phyloP scores from a whole-genome alignment of 2,329 filamentous ascomycete genomes.

The Microcyclospora tardicrescens region DNA sequence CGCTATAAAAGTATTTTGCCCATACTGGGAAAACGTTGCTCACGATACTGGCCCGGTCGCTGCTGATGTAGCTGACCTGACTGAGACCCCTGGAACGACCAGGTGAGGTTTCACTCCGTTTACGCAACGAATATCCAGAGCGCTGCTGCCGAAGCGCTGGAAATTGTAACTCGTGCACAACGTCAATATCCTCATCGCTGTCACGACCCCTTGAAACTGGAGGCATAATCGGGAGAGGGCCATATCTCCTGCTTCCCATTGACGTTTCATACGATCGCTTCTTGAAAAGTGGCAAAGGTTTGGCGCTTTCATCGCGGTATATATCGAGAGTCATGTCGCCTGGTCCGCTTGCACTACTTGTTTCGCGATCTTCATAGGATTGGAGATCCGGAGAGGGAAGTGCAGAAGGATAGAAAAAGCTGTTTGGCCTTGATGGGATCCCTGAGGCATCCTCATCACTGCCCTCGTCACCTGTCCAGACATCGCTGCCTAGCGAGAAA shows the following conservation, averaged over 20 bases:
- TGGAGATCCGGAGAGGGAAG: too few species aligned
- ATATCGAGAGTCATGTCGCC: slow-evolving; percentile 20
- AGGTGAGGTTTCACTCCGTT: slow-evolving; percentile 20
- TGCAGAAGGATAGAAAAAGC: too few species aligned
- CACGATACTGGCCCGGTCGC: slow-evolving; percentile 15
- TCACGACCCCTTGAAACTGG: slow-evolving; percentile 17
- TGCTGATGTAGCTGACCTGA: slow-evolving; percentile 17
- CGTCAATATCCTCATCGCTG: slow-evolving; percentile 22
- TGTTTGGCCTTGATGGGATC: too few species aligned
- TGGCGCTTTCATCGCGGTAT: slow-evolving; percentile 20
- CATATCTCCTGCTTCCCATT: slow-evolving; percentile 13
- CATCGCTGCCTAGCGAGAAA: slow-evolving; percentile 21
- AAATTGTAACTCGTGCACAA: slow-evolving; percentile 20
- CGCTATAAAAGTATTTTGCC: slow-evolving; percentile 25
- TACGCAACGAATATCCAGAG: slow-evolving; percentile 21
- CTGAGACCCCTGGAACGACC: slow-evolving; percentile 17
- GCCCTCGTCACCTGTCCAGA: slow-evolving; percentile 19
- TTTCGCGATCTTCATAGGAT: neutral
- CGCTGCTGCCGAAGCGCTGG: slow-evolving; percentile 20
- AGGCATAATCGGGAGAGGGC: slow-evolving; percentile 17
- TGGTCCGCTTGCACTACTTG: slow-evolving; percentile 10
- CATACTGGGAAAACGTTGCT: slow-evolving; percentile 23
- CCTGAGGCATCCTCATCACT: slow-evolving; percentile 2
- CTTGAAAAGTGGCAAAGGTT: slow-evolving; percentile 23
- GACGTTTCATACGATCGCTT: slow-evolving; percentile 2